Base-by-base conservation (phyloP, 2,329 filamentous ascomycete species). In the Talaromyces sp. region DNA sequence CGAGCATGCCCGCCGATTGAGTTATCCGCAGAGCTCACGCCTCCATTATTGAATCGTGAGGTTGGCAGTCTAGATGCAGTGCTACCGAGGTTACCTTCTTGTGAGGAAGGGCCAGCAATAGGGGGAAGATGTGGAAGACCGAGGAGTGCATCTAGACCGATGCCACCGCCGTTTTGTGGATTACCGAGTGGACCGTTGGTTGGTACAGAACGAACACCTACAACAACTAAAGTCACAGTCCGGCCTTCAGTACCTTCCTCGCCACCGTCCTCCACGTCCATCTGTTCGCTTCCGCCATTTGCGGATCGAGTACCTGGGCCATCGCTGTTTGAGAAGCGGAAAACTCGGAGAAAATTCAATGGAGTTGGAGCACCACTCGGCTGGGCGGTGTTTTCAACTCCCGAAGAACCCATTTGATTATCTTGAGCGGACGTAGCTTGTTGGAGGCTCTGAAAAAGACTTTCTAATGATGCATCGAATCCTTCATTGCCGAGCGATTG, bases 261-360 rank as follows among this genome's bases (percentile, higher is more conserved):
- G 25, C 70, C 64, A 60, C 77, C 77, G 23, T 75, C 76, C 52
- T 80, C 78, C 54, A 76, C 61, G 61, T 77, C 74, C 70, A 77
- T 76, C 55, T 73, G 71, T 65, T 77, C 74, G 5, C 65, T 25
- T 31, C 42, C 71, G 67, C 37, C 71, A 69, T 16, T 69, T 52
- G 39, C 69, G 68, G 33, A 68, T 67, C 62, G 70, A 58, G 65
- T 70, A 66, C 57, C 68, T 69, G 46, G 64, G 58, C 71, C 67
- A 28, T 79, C 76, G 8, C 82, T 79, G 60, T 86, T 83, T 55
- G 84, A 84, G 73, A 89, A 89, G 54, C 87, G 80, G 72, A 89
- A 89, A 74, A 89, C 88, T 62, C 87, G 80, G 73, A 89, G 83
- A 72, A 89, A 88, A 71, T 89, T 89, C 64, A 89, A 78, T 3